Evolutionary conservation across 306 rosid genomes (phyloP).

Genomic region (Ormosia semicastrata): DNA sequence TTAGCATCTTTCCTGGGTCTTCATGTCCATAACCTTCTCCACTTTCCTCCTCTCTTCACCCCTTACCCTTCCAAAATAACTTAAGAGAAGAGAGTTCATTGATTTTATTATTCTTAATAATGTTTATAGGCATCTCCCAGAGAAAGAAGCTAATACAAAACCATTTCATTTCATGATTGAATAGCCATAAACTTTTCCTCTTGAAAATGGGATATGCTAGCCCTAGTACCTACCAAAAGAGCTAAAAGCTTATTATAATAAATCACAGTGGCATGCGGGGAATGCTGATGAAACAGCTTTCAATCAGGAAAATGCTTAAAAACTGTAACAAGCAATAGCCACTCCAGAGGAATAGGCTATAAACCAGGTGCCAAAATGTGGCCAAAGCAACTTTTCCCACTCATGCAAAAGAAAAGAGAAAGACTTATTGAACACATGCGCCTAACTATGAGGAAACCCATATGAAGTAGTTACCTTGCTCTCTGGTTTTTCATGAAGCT

Average conservation of each 20-base stretch:
- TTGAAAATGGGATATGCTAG: constrained; percentile 23
- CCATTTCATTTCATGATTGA: not conserved
- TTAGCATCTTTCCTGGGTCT: not conserved
- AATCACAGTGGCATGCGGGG: constrained; percentile 32
- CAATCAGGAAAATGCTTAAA: not conserved
- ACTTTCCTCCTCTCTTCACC: constrained; percentile 1
- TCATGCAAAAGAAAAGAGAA: not conserved
- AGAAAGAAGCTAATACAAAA: not conserved
- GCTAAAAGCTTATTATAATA: not conserved
- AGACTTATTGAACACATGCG: constrained; percentile 1
- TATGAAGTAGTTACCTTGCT: constrained; percentile 60
- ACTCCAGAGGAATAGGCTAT: not conserved
- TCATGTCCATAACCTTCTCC: not conserved
- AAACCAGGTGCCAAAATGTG: not conserved
- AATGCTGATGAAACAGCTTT: constrained; percentile 7
- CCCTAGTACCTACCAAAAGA: not conserved
- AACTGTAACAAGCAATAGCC: not conserved
- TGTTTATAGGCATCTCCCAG: not conserved
- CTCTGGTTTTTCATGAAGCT: constrained; percentile 87
- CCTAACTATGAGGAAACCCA: not conserved
- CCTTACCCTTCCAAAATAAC: not conserved
- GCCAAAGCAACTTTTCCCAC: not conserved
- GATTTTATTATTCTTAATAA: not conserved
- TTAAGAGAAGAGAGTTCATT: not conserved
- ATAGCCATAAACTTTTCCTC: not conserved